Evolutionary conservation across 1,139 yeast genomes (phyloP), one percentile per base, ranked within the genome.

Genomic region (Taphrina communis): DNA sequence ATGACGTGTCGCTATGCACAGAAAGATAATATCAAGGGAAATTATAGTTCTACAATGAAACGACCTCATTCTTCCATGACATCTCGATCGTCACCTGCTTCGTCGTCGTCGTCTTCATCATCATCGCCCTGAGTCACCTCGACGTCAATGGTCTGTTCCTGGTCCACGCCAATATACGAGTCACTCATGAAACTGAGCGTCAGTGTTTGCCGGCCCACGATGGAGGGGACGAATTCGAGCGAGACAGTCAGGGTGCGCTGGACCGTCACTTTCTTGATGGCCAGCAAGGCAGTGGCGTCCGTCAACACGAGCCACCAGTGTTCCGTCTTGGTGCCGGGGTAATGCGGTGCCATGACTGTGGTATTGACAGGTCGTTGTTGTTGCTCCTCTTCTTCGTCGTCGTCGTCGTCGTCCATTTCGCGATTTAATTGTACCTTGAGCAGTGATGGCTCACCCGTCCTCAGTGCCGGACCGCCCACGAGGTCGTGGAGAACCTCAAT

Each of bases 181-280:
- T 93, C 98, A 78, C 97, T 89, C 78, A 93, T 84, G 75, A 94
- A 88, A 96, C 96, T 93, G 1, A 91, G 79, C 0, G 87, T 85
- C 52, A 92, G 78, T 12, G 82, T 77, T 70, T 87, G 88, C 7
- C 79, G 77, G 0, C 97, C 97, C 3, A 83, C 77, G 2, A 79
- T 81, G 0, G 92, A 88, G 21, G 90, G 76, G 0, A 86, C 80
- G 72, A 90, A 84, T 38, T 84, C 84, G 66, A 94, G 74, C 9
- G 79, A 80, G 21, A 88, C 81, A 2, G 79, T 75, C 36, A 70
- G 61, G 17, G 53, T 42, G 41, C 66, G 62, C 74, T 88, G 90
- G 1, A 78, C 76, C 0, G 84, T 78, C 0, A 89, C 82, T 76
- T 88, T 88, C 76, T 88, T 89, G 71, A 92, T 87, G 0, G 92